Evolutionary conservation across 202 grass and related monocot species (phyloP).

Genomic region (Panicum virgatum): DNA sequence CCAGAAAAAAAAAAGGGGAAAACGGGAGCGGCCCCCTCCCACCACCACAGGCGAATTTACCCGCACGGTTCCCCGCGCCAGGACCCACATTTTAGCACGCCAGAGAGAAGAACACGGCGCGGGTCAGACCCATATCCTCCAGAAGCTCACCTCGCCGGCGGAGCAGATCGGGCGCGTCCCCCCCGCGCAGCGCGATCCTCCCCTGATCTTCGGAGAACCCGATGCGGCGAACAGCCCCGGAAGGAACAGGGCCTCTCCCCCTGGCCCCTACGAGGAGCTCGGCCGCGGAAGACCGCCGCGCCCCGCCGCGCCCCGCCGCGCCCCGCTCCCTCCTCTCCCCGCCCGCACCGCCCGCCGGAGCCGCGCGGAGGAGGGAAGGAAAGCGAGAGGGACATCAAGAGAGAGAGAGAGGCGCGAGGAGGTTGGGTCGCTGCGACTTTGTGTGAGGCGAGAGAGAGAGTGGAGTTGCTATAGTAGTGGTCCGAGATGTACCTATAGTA

Average conservation of each 20-base stretch:
- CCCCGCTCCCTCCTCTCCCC: background rate
- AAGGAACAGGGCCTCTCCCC: background rate
- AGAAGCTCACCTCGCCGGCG: slow-evolving; percentile 5
- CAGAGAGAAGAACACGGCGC: background rate
- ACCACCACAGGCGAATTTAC: background rate
- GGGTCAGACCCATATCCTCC: background rate
- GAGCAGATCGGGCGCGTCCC: slow-evolving; percentile 10
- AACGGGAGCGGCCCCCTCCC: background rate
- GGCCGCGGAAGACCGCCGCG: background rate
- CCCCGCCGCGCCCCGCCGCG: too few relatives aligned
- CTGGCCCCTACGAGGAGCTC: background rate
- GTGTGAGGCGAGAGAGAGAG: too few relatives aligned
- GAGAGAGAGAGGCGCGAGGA: too few relatives aligned
- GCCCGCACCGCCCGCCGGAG: background rate
- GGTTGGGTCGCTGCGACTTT: too few relatives aligned
- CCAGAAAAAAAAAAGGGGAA: background rate
- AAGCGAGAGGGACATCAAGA: too few relatives aligned
- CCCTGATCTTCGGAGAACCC: background rate
- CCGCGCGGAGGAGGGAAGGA: too few relatives aligned
- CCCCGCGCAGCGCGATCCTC: background rate
- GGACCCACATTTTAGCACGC: slow-evolving; percentile 15
- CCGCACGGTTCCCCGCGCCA: too few relatives aligned
- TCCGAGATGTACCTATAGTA: too few relatives aligned
- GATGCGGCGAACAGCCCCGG: background rate
- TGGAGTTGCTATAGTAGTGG: too few relatives aligned